Evolutionary conservation across 2,329 filamentous ascomycete species (phyloP), one percentile per base, ranked within the genome.

Genomic region (Macrophomina pseudophaseolina): DNA sequence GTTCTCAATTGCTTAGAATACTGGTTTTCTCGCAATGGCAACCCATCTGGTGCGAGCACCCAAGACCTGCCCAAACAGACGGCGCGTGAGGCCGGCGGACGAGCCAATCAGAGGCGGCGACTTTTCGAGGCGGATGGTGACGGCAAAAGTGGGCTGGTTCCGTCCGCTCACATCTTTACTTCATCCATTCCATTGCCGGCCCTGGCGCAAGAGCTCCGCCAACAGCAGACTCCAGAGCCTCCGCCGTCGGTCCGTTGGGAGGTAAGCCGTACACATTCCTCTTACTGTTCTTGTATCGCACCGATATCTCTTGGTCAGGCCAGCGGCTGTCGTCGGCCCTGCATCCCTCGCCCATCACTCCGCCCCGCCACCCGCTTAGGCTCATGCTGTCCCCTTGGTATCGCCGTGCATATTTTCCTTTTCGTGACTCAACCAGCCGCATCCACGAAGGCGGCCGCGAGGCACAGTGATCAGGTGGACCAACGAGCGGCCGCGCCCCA

Each of bases 81-180:
- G 3, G 35, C 18, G 40, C 28, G 56, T 44, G 42, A 59, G 28
- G 54, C 54, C n/a, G 28, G 14, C 38, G 8, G 30, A 46, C 23
- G 40, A 32, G 40, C 56, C 56, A 48, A 60, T 60, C 40, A 46
- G 40, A 23, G 6, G 35, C 18, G 11, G 53, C 7, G 56, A 46
- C 40, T 46, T 60, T 32, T 60, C 56, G 40, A 60, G 56, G 56
- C 56, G 42, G 56, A 60, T 33, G 56, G 33, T 12, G 40, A 60
- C 56, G 56, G 56, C 56, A 60, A 60, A 48, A 60, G 56, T 40
- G 28, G 40, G 40, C 56, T 33, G 40, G 9, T 42, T 28, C 52
- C n/a, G 52, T 40, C 52, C 38, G 52, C 52, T 40, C 40, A 46
- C 28, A 33, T 44, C 18, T 44, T 44, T 60, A 14, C 35, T 44